Evolutionary conservation across 163 green algal genomes (phyloP).

Genomic region (Picocystis sp.): DNA sequence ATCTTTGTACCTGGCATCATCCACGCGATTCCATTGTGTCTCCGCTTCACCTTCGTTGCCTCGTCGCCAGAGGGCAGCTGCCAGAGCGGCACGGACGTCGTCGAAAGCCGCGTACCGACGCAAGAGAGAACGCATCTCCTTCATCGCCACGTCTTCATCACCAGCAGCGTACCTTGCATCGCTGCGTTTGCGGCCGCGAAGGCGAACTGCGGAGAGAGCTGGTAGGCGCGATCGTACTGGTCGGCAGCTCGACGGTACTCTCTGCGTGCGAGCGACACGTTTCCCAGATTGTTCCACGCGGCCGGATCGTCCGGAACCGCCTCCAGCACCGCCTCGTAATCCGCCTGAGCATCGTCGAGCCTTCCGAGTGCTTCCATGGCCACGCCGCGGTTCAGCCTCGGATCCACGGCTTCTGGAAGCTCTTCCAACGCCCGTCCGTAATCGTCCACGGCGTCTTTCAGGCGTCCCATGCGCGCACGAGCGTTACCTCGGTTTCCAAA

Average conservation of each 20-base stretch:
- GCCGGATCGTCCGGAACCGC: constrained; percentile 44
- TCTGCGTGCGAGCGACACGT: constrained; percentile 28
- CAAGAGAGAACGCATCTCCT: too few relatives aligned
- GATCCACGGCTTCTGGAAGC: constrained; percentile 51
- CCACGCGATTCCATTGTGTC: constrained; percentile 39
- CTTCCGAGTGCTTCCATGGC: constrained; percentile 49
- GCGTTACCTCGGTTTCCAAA: constrained; percentile 78
- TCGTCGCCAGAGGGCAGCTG: constrained; percentile 62
- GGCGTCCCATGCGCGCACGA: constrained; percentile 39
- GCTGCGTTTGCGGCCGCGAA: constrained; percentile 59
- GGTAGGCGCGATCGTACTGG: constrained; percentile 43
- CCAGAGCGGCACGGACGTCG: constrained; percentile 1
- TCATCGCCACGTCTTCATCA: too few relatives aligned
- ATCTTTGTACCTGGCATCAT: constrained; percentile 41
- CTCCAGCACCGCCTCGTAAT: constrained; percentile 63
- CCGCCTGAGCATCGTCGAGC: constrained; percentile 50
- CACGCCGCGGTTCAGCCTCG: constrained; percentile 60
- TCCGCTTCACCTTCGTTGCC: constrained; percentile 64
- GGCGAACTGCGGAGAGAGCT: constrained; percentile 52
- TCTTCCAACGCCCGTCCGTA: constrained; percentile 60
- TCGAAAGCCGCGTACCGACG: constrained; percentile 71
- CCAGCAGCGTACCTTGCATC: constrained; percentile 42
- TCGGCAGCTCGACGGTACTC: constrained; percentile 20
- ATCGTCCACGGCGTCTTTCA: constrained; percentile 55
- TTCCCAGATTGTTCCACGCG: constrained; percentile 78